Base-by-base conservation (phyloP, 129 eudicot genomes). In the Tanacetum coccineum region DNA sequence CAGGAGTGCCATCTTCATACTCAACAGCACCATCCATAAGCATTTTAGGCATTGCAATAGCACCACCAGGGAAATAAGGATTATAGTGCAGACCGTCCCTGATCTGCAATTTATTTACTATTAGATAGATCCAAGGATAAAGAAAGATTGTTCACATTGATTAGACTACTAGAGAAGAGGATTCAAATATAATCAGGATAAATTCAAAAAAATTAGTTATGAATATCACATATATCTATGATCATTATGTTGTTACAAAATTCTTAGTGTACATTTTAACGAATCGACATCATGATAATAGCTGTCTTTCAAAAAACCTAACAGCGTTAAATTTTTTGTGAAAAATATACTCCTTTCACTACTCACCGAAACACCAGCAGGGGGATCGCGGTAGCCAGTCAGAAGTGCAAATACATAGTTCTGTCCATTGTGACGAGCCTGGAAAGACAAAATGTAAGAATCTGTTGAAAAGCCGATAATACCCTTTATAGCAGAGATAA, bases 11-110 rank as follows among this genome's bases (percentile, higher is more conserved):
- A 75, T 90, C 97, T 78, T 87, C 95, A 55, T 90, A 90, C 73
- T 90, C 97, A 4, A 90, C 87, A 76, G 92, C 97, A 71, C 97
- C 97, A 70, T 87, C 95, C 26, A 71, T 82, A 60, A 90, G 97
- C 95, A 90, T 90, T 75, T 90, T 82, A 14, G 97, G 97, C 97
- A 90, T 90, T 28, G 97, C 97, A 71, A 90, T 90, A 59, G 97
- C 92, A 6, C 95, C 97, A 13, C 97, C 97, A 66, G 97, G 95
- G 68, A 90, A 90, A 77, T 90, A 87, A 18, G 97, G 92, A 72
- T 90, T 90, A 46, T 90, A 90, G 76, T 90, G 89, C 78, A 76
- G 60, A 58, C 97, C 97, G 51, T 91, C 97, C 62, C 97, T 78
- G 74, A 91, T 85, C 97, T 91, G 61, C 63, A 76, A 49, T 1